A percentile compares a stretch with the other conserved stretches of the same genome.
Conservation (phyloP, 805 yeast species). For the Candida railenensis region DNA sequence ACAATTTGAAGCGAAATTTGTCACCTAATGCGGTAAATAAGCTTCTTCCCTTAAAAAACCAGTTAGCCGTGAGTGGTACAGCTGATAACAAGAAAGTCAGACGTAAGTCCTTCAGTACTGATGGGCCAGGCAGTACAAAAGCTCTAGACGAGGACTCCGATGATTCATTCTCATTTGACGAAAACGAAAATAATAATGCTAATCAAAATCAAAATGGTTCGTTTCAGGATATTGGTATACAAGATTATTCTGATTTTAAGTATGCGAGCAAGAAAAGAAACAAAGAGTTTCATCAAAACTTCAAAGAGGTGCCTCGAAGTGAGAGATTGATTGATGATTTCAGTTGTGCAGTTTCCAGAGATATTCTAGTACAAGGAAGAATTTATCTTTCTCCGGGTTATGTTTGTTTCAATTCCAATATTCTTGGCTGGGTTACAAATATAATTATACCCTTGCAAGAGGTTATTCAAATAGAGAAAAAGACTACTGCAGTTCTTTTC, state of each 20-base stretch:
- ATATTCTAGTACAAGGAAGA: slow-evolving; percentile 66
- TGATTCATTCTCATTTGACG: not conserved
- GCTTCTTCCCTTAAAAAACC: slow-evolving; percentile 12
- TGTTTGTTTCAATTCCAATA: slow-evolving; percentile 64
- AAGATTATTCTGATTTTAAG: slow-evolving; percentile 16
- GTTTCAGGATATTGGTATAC: slow-evolving; percentile 1
- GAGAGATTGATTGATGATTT: slow-evolving; percentile 62
- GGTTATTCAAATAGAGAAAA: slow-evolving; percentile 62
- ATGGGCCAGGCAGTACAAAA: slow-evolving; percentile 10
- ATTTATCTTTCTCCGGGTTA: slow-evolving; percentile 55
- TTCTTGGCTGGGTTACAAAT: slow-evolving; percentile 66
- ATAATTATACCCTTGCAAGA: slow-evolving; percentile 58
- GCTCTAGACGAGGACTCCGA: slow-evolving; percentile 7
- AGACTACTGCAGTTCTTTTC: slow-evolving; percentile 62
- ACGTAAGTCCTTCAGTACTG: slow-evolving; percentile 17
- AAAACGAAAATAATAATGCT: slow-evolving; percentile 4
- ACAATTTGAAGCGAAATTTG: slow-evolving; percentile 8
- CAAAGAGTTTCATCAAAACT: slow-evolving; percentile 58
- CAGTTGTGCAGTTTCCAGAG: slow-evolving; percentile 65
- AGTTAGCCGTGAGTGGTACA: slow-evolving; percentile 15
- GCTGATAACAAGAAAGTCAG: slow-evolving; percentile 19
- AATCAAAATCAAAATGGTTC: slow-evolving; percentile 2
- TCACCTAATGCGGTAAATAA: slow-evolving; percentile 20
- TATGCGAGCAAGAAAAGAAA: slow-evolving; percentile 52
- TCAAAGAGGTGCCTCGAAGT: slow-evolving; percentile 47